These are phyloP conservation scores for Botryotinia globosa DNA, from an alignment of 2,329 filamentous ascomycete species.

Conservation along the genomic window DNA sequence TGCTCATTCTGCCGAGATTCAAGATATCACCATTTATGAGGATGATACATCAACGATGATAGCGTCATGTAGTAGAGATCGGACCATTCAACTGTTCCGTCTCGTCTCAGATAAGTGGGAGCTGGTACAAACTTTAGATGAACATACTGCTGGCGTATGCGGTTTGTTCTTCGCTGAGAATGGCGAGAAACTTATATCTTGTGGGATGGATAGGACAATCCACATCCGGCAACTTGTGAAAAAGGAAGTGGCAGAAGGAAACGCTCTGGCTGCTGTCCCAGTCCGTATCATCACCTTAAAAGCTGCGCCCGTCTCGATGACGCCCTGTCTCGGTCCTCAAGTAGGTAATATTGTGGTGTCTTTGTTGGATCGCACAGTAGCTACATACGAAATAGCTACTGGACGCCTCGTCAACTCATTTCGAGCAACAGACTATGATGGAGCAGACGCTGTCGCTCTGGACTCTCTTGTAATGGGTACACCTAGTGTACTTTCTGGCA, in stretches of 20 bases:
- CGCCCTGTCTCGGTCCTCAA: slow-evolving; percentile 58
- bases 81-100: slow-evolving; percentile 87
- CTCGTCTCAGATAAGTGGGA: slow-evolving; percentile 59
- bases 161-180: slow-evolving; percentile 71
- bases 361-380: slow-evolving; percentile 58
- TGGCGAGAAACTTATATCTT: slow-evolving; percentile 69
- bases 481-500: slow-evolving; percentile 52
- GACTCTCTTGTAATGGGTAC: slow-evolving; percentile 70
- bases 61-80: slow-evolving; percentile 81
- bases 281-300: slow-evolving; percentile 77
- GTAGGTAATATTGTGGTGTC: slow-evolving; percentile 55
- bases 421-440: slow-evolving; percentile 78
- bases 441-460: slow-evolving; percentile 76
- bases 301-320: slow-evolving; percentile 82
- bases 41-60: slow-evolving; percentile 61
- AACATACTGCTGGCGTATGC: slow-evolving; percentile 86
- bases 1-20: slow-evolving; percentile 83
- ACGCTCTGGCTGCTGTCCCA: slow-evolving; percentile 72
- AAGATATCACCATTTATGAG: slow-evolving; percentile 72
- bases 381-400: slow-evolving; percentile 60
- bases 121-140: slow-evolving; percentile 85
- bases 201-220: slow-evolving; percentile 82
- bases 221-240: slow-evolving; percentile 76
- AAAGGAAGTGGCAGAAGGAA: slow-evolving; percentile 58
- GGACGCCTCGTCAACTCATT: slow-evolving; percentile 72